phyloP scores from a whole-genome alignment of 495 filamentous ascomycete species.

The Cercophora sp. region DNA sequence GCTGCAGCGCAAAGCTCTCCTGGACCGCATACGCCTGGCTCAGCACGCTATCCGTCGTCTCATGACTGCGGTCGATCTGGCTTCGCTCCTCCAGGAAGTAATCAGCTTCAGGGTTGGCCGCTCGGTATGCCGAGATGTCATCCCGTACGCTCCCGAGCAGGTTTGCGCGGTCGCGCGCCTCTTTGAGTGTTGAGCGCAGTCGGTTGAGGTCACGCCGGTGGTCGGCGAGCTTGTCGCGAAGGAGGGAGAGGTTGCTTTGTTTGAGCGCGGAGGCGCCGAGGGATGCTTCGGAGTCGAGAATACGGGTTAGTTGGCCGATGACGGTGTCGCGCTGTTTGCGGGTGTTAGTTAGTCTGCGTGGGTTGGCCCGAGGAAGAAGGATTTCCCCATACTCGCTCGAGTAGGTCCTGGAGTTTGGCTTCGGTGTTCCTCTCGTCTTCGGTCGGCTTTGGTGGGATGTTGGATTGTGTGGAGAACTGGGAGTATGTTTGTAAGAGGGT shows the following conservation, averaged over 20 bases:
- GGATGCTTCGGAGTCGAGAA: slow-evolving; percentile 91
- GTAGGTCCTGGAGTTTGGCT: slow-evolving; percentile 74
- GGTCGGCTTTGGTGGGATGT: slow-evolving; percentile 75
- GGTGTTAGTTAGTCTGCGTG: slow-evolving; percentile 10
- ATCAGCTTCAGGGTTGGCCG: slow-evolving; percentile 78
- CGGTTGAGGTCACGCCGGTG: slow-evolving; percentile 80
- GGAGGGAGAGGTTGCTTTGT: slow-evolving; percentile 87
- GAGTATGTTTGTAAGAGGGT: slow-evolving; percentile 91
- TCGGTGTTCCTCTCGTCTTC: slow-evolving; percentile 82
- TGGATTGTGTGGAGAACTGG: slow-evolving; percentile 79
- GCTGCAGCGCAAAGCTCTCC: slow-evolving; percentile 81
- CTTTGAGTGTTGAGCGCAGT: slow-evolving; percentile 61
- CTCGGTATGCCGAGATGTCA: slow-evolving; percentile 85
- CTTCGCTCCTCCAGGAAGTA: slow-evolving; percentile 93
- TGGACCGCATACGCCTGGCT: slow-evolving; percentile 97
- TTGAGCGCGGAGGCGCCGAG: slow-evolving; percentile 87
- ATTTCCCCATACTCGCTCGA: slow-evolving; percentile 64
- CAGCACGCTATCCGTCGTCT: slow-evolving; percentile 82
- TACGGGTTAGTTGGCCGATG: slow-evolving; percentile 76
- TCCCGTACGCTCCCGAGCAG: slow-evolving; percentile 87
- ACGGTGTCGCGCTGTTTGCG: slow-evolving; percentile 68
- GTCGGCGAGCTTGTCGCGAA: slow-evolving; percentile 83
- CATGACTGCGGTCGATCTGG: slow-evolving; percentile 81
- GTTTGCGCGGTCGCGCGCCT: slow-evolving; percentile 80
- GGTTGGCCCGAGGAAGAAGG: neutral